Evolutionary conservation across 2,329 filamentous ascomycete genomes (phyloP), one percentile per base, ranked within the genome.

Genomic region (Neoscytalidium dimidiatum): DNA sequence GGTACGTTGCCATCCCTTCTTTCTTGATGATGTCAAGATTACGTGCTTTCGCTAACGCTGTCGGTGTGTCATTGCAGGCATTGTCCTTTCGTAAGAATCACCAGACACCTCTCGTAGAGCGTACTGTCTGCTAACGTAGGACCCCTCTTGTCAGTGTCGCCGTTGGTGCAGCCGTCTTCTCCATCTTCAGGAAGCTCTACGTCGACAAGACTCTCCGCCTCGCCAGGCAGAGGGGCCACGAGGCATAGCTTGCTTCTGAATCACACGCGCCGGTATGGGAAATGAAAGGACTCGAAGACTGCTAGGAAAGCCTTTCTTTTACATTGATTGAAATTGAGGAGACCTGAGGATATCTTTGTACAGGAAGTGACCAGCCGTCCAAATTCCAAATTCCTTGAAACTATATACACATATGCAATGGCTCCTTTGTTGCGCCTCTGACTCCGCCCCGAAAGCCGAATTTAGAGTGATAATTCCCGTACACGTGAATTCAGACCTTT

Each of bases 151-250:
- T 62, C 71, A 87, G 85, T 72, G 81, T 88, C 74, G 87, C 94
- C 75, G 78, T 98, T 70, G 80, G 84, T 76, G 92, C 92, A 72
- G 95, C 91, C 73, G 79, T 84, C 78, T 98, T 96, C 86, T 95
- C 94, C 66, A 83, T 90, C 81, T 77, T 80, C 77, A 89, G 90
- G 78, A 97, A 98, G 84, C 87, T 99, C 77, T 78, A 87, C 68
- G 88, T 90, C 73, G 95, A 99, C 85, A 94, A 94, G 87, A 96
- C 91, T 74, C 90, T 99, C 74, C 92, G 95, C 78, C 88, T 98
- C 72, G 84, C 84, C 79, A 90, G 93, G 77, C 89, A 92, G 71
- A 78, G 78, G 68, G 77, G 75, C 63, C 68, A 67, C 67, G 68
- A 76, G 35, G 53, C 53, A 44, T 76, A 76, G 35, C 44, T 48